A percentile compares a stretch with the other conserved stretches of the same genome.
phyloP scores from a whole-genome alignment of 305 asterid genomes.

The Fraxinus ornus region DNA sequence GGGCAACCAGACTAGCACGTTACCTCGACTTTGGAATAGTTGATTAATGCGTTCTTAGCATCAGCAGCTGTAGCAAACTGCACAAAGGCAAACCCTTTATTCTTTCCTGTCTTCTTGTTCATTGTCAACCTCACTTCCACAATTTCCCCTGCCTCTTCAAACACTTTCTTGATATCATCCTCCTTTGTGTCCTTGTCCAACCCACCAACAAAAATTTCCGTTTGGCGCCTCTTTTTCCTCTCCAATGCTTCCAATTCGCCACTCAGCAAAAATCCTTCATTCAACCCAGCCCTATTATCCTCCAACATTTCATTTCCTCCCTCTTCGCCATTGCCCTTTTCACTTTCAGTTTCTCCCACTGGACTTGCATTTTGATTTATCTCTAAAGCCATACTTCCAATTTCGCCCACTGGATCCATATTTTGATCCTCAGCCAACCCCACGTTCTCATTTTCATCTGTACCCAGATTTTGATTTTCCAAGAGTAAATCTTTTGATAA shows the following conservation, averaged over 20 bases:
- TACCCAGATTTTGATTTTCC: conserved; percentile 20
- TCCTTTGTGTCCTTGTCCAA: conserved; percentile 51
- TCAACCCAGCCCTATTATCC: conserved; percentile 26
- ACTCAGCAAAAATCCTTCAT: conserved; percentile 36
- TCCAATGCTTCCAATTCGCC: conserved; percentile 62
- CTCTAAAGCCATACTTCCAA: conserved; percentile 14
- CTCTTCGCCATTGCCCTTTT: conserved; percentile 12
- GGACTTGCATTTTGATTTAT: conserved; percentile 19
- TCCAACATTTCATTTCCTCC: conserved; percentile 26
- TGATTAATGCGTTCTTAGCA: conserved; percentile 60
- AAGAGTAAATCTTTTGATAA: conserved; percentile 2
- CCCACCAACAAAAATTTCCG: conserved; percentile 69
- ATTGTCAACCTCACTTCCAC: conserved; percentile 50
- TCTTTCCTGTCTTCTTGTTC: conserved; percentile 48
- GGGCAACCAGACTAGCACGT: conserved; percentile 13
- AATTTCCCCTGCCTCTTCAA: conserved; percentile 51
- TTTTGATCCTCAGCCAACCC: conserved; percentile 24
- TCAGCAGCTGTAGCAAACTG: conserved; percentile 60
- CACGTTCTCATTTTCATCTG: conserved; percentile 18
- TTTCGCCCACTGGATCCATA: conserved; percentile 24
- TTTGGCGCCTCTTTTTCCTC: conserved; percentile 52
- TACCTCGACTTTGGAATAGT: conserved; percentile 61
- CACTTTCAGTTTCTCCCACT: conserved; percentile 21
- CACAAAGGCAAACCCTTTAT: conserved; percentile 69
- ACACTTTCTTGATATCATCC: conserved; percentile 56